A percentile compares a stretch with the other conserved stretches of the same genome.
These are phyloP conservation scores for Xylaria digitata DNA, from an alignment of 2,329 filamentous ascomycete genomes.

Conservation along the genomic window DNA sequence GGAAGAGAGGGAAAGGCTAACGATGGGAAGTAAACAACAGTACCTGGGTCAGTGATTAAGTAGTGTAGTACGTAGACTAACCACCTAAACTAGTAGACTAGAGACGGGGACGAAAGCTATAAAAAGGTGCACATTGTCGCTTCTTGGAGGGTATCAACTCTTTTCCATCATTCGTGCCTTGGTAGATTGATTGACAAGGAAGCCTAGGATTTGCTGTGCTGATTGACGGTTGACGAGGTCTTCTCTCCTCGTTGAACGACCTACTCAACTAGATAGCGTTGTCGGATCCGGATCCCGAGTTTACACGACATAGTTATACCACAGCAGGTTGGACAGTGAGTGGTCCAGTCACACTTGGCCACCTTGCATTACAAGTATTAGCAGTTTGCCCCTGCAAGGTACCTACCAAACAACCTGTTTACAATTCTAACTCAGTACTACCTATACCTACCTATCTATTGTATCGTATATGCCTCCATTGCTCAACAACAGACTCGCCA, in stretches of 20 bases:
- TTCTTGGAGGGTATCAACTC: background rate
- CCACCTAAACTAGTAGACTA: background rate
- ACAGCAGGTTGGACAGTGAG: slow-evolving; percentile 10
- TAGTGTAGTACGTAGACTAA: no score
- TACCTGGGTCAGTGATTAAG: background rate
- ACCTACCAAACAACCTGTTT: slow-evolving; percentile 1
- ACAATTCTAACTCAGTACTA: background rate
- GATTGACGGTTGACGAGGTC: slow-evolving; percentile 9
- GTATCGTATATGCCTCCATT: slow-evolving; percentile 7
- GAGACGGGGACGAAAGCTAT: slow-evolving; percentile 14
- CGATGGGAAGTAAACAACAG: slow-evolving; percentile 1
- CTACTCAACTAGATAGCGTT: background rate
- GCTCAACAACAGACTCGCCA: background rate
- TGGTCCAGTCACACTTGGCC: background rate
- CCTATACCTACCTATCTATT: background rate
- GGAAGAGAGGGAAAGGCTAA: background rate
- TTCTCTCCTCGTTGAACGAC: background rate
- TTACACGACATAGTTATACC: background rate
- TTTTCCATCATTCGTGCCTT: background rate
- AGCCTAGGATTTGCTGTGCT: slow-evolving; percentile 1
- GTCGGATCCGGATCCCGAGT: background rate
- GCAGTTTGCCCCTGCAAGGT: slow-evolving; percentile 17
- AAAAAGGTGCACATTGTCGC: slow-evolving; percentile 17
- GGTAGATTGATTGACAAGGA: background rate
- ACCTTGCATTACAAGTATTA: slow-evolving; percentile 3